A percentile compares a stretch with the other conserved stretches of the same genome.
phyloP scores from a whole-genome alignment of 352 stramenopile species.

The Globisporangium okanoganense region DNA sequence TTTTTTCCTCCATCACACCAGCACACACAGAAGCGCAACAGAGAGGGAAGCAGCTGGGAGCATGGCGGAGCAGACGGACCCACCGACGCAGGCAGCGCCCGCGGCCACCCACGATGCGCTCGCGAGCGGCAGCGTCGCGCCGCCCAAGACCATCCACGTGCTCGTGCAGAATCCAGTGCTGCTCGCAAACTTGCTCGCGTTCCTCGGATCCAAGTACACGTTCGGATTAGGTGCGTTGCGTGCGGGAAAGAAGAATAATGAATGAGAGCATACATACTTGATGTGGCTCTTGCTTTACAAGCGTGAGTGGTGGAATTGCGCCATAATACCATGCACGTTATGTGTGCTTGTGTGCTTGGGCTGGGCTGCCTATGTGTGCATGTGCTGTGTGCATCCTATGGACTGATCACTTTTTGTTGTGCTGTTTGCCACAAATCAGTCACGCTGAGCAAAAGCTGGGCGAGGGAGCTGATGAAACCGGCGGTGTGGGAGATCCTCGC shows the following conservation, averaged over 20 bases:
- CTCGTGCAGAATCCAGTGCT: conserved; percentile 54
- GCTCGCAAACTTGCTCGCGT: conserved; percentile 59
- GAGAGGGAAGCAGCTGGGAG: conserved; percentile 2
- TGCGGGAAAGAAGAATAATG: not conserved
- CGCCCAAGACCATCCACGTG: conserved; percentile 23
- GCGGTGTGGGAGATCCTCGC: conserved; percentile 80
- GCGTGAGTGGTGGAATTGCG: not conserved
- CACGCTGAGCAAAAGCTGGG: conserved; percentile 65
- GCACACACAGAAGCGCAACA: not conserved
- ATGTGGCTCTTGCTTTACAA: not conserved
- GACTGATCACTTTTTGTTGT: not conserved
- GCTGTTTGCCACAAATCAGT: conserved; percentile 37
- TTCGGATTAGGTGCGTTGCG: conserved; percentile 35
- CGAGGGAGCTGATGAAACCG: conserved; percentile 79
- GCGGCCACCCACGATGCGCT: conserved; percentile 1
- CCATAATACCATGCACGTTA: not conserved
- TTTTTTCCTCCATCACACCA: not conserved
- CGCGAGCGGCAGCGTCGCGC: conserved; percentile 3
- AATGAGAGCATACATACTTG: not conserved
- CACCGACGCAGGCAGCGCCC: not conserved
- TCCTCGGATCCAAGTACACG: conserved; percentile 57
- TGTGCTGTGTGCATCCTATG: not conserved
- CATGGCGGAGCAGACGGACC: conserved; percentile 16
- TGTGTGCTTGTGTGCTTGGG: conserved; percentile 11
- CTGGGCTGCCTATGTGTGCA: not conserved